A percentile compares a stretch with the other conserved stretches of the same genome.
phyloP scores from a whole-genome alignment of 1,284 basidiomycete genomes.

The Vanrija sp. region DNA sequence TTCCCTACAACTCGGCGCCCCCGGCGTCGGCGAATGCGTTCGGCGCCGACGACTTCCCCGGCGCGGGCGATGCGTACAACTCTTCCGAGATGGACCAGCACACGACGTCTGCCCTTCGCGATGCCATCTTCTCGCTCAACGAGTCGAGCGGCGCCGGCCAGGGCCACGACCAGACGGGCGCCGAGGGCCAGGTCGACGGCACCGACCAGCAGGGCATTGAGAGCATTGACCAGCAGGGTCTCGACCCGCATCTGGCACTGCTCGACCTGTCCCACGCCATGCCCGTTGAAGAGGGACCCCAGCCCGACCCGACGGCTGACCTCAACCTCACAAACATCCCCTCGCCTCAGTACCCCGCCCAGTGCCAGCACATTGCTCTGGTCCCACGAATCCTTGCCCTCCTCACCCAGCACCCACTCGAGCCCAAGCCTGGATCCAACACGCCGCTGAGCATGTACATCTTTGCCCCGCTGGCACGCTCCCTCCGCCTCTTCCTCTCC shows the following conservation, averaged over 20 bases:
- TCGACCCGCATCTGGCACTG: constrained; percentile 43
- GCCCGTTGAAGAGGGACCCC: constrained; percentile 27
- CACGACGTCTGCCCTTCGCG: constrained; percentile 45
- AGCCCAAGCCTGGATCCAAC: constrained; percentile 44
- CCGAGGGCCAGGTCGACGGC: constrained; percentile 21
- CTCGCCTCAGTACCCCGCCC: constrained; percentile 12
- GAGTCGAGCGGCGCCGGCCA: constrained; percentile 29
- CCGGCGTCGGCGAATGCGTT: constrained; percentile 17
- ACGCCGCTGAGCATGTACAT: constrained; percentile 41
- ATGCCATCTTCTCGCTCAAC: constrained; percentile 48
- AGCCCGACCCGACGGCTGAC: constrained; percentile 19
- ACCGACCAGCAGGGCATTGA: constrained; percentile 25
- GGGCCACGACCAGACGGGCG: constrained; percentile 16
- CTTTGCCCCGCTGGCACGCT: constrained; percentile 40
- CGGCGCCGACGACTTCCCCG: constrained; percentile 30
- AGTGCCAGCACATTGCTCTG: constrained; percentile 35
- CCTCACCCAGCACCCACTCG: constrained; percentile 37
- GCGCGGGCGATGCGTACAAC: constrained; percentile 27
- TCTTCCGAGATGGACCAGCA: constrained; percentile 46
- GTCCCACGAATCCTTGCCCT: constrained; percentile 43
- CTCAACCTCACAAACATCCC: constrained; percentile 22
- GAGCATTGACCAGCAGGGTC: constrained; percentile 14
- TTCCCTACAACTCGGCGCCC: constrained; percentile 32
- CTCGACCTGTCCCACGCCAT: constrained; percentile 40
- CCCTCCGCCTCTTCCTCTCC: constrained; percentile 42